Conservation (phyloP, 1,284 basidiomycete genomes). For the Sanghuangporus weigelae region DNA sequence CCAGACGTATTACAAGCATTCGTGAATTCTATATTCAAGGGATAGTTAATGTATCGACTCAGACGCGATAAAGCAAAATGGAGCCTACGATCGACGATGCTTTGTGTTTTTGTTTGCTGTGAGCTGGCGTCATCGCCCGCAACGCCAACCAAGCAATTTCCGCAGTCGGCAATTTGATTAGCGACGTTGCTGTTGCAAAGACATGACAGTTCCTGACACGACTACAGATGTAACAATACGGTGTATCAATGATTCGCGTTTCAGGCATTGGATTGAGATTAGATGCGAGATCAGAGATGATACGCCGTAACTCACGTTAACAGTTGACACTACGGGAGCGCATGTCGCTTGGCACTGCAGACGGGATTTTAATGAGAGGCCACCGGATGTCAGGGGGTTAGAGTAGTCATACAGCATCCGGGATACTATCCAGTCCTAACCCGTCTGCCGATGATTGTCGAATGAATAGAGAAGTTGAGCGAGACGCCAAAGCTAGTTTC, state of each 20-base stretch:
- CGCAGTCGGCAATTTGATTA: constrained; percentile 11
- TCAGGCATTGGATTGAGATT: background rate
- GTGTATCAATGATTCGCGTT: background rate
- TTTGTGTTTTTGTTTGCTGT: background rate
- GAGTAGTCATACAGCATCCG: constrained; percentile 3
- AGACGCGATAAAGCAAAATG: background rate
- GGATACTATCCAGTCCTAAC: constrained; percentile 1
- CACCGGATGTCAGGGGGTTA: background rate
- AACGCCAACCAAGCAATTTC: constrained; percentile 10
- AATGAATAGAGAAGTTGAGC: background rate
- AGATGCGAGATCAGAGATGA: too few species aligned
- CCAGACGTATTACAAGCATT: constrained; percentile 15
- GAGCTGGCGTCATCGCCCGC: background rate
- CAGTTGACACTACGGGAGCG: background rate
- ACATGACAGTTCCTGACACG: constrained; percentile 11
- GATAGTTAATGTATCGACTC: background rate
- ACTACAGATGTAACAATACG: background rate
- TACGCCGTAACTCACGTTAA: background rate
- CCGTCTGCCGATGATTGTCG: constrained; percentile 4
- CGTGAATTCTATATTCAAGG: constrained; percentile 5
- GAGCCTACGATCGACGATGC: constrained; percentile 14
- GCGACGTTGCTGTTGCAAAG: constrained; percentile 13
- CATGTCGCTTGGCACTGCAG: constrained; percentile 8
- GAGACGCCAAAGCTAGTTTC: background rate
- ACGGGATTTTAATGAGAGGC: background rate